Conservation (phyloP, 805 yeast genomes). For the Zygosaccharomyces bisporus region DNA sequence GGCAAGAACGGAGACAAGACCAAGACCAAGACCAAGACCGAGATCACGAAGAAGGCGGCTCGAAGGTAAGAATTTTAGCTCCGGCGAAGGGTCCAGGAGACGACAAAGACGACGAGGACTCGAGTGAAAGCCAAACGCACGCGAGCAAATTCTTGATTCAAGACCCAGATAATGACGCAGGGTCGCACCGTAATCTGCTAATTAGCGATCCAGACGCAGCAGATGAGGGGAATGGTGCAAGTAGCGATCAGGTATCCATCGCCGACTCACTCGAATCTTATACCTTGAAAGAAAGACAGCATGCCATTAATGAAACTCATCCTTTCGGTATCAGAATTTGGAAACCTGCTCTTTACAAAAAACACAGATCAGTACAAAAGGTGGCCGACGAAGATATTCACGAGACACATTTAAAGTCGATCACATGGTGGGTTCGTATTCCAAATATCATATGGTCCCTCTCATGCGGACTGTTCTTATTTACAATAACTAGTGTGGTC, state of each 20-base stretch:
- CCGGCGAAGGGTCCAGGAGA: neutral
- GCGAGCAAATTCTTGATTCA: constrained; percentile 18
- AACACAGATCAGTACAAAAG: constrained; percentile 82
- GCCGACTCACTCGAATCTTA: constrained; percentile 67
- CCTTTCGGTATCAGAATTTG: constrained; percentile 98
- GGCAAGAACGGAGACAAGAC: constrained; percentile 2
- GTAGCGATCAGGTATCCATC: constrained; percentile 29
- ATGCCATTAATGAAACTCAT: constrained; percentile 93
- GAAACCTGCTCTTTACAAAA: constrained; percentile 97
- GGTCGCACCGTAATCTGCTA: constrained; percentile 14
- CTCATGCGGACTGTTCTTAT: constrained; percentile 66
- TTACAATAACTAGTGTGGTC: constrained; percentile 43
- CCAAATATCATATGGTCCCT: constrained; percentile 72
- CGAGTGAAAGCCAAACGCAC: constrained; percentile 9
- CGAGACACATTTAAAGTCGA: constrained; percentile 54
- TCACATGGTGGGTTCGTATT: constrained; percentile 57
- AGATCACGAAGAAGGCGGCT: neutral
- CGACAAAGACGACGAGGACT: constrained; percentile 1
- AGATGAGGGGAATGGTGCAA: constrained; percentile 33
- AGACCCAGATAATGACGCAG: constrained; percentile 13
- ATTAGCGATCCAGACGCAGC: constrained; percentile 17
- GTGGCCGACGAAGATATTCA: constrained; percentile 94
- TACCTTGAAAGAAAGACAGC: constrained; percentile 87
- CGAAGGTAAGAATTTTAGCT: constrained; percentile 2
- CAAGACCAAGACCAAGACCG: neutral